These are phyloP conservation scores for Elaeis guineensis DNA, from an alignment of 176 grass and related monocot genomes.

Conservation along the genomic window DNA sequence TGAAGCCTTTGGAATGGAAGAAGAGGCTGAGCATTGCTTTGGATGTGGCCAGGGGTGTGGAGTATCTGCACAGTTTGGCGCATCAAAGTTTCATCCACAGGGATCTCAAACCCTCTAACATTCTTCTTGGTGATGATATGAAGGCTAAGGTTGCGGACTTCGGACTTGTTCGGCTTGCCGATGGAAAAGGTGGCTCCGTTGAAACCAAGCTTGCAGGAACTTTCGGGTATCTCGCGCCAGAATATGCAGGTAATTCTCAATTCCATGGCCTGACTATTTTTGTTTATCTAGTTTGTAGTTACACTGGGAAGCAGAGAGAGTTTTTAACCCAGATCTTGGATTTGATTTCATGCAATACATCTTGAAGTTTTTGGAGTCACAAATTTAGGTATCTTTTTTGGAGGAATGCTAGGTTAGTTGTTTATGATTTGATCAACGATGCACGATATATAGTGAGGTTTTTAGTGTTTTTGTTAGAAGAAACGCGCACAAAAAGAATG, in stretches of 20 bases:
- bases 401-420: no score
- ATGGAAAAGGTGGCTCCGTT: conserved; percentile 75
- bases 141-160: conserved; percentile 97
- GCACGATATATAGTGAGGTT: no score
- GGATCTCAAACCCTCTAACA: conserved; percentile 90
- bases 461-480: no score
- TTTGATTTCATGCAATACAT: no score
- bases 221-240: conserved; percentile 90
- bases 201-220: conserved; percentile 86
- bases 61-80: conserved; percentile 80
- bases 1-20: conserved; percentile 86
- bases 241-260: conserved; percentile 79
- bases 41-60: conserved; percentile 94
- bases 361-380: no score
- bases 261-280: not conserved
- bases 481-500: no score
- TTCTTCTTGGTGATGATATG: conserved; percentile 95
- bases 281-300: not conserved
- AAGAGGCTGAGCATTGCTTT: conserved; percentile 72
- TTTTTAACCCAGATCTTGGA: no score
- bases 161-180: conserved; percentile 81
- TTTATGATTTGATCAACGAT: no score
- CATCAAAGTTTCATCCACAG: conserved; percentile 98
- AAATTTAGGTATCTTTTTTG: no score
- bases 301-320: no score